Evolutionary conservation across 371 early-diverging fungal species (phyloP).

Genomic region (Basidiobolus heterosporus): DNA sequence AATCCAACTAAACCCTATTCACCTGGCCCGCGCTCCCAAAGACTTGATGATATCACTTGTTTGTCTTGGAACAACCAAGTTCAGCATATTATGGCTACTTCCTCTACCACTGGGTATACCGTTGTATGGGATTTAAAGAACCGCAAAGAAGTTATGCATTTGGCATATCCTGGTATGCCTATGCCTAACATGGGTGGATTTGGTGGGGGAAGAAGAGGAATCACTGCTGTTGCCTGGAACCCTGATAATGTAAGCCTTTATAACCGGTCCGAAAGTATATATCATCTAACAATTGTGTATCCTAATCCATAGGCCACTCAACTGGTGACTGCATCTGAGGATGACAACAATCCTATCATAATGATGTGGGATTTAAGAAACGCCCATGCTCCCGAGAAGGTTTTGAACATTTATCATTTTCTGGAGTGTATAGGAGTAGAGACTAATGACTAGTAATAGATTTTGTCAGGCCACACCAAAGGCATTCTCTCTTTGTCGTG

Average conservation of each 20-base stretch:
- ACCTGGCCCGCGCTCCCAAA: slow-evolving; percentile 68
- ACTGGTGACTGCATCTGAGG: slow-evolving; percentile 77
- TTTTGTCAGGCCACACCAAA: slow-evolving; percentile 59
- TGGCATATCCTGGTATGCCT: slow-evolving; percentile 41
- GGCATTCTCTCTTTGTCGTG: slow-evolving; percentile 79
- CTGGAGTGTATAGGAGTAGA: too few relatives aligned
- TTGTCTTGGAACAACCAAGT: slow-evolving; percentile 89
- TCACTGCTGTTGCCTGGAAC: slow-evolving; percentile 85
- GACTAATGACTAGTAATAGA: slow-evolving; percentile 12
- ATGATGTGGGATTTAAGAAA: slow-evolving; percentile 88
- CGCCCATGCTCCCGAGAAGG: slow-evolving; percentile 76
- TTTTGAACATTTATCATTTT: slow-evolving; percentile 6
- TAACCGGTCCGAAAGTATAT: neutral
- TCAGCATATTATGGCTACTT: slow-evolving; percentile 82
- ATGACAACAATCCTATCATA: slow-evolving; percentile 73
- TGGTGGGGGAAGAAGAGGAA: slow-evolving; percentile 25
- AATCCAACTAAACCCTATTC: slow-evolving; percentile 71
- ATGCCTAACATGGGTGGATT: slow-evolving; percentile 19
- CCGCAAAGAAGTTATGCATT: slow-evolving; percentile 66
- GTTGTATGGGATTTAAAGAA: slow-evolving; percentile 90
- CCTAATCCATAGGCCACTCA: slow-evolving; percentile 55
- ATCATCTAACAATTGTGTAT: neutral
- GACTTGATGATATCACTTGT: slow-evolving; percentile 73
- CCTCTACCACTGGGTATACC: slow-evolving; percentile 77
- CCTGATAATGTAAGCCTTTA: slow-evolving; percentile 58